These are phyloP conservation scores for Ophiostoma perfectum DNA, from an alignment of 2,329 filamentous ascomycete genomes.

Conservation along the genomic window DNA sequence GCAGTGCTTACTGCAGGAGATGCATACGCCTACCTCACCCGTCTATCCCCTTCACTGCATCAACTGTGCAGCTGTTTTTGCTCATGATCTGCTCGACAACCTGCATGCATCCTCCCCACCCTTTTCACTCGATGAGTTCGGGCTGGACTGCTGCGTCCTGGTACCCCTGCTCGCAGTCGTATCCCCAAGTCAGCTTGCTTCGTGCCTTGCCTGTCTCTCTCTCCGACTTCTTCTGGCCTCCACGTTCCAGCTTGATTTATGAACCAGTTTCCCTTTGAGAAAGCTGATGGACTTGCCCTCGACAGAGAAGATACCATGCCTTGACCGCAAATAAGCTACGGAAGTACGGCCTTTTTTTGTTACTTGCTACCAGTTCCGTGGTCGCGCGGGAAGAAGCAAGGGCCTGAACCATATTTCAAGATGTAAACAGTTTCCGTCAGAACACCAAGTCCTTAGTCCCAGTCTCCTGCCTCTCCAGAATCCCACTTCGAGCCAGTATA, in stretches of 20 bases:
- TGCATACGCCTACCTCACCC: too few species aligned
- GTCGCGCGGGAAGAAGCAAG: neutral
- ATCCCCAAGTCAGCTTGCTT: neutral
- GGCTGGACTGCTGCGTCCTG: neutral
- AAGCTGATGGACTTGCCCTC: neutral
- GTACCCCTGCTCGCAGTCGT: neutral
- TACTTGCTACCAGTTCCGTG: neutral
- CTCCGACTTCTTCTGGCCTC: neutral
- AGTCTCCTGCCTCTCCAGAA: too few species aligned
- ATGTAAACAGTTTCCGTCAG: neutral
- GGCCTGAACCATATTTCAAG: neutral
- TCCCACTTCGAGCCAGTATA: too few species aligned
- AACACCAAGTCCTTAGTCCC: neutral
- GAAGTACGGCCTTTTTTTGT: neutral
- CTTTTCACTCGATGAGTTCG: neutral
- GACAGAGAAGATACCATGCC: neutral
- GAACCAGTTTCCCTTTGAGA: too few species aligned
- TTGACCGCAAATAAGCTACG: too few species aligned
- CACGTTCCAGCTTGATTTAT: too few species aligned
- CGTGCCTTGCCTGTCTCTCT: neutral
- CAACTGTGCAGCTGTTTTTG: neutral
- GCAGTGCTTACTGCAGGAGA: neutral
- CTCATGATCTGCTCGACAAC: neutral
- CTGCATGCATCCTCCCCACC: neutral
- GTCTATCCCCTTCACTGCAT: neutral